These are phyloP conservation scores for Fusarium newnesense DNA, from an alignment of 2,329 filamentous ascomycete species.

Conservation along the genomic window DNA sequence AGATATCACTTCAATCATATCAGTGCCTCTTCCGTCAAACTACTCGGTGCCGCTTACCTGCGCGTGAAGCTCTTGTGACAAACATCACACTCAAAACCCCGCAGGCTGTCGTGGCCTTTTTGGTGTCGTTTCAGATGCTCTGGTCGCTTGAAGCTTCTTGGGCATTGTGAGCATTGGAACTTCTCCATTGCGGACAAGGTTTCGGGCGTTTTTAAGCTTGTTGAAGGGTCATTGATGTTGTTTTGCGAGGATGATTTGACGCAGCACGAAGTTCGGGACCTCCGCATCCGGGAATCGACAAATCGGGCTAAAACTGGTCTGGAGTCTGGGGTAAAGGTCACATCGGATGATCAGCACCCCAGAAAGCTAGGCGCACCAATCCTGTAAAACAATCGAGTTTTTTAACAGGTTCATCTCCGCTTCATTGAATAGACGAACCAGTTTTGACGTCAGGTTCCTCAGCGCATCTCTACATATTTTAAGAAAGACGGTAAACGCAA, in stretches of 20 bases:
- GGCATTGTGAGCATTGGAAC: slow-evolving; percentile 25
- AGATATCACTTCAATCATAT: background rate
- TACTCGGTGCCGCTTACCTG: slow-evolving; percentile 6
- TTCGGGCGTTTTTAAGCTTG: background rate
- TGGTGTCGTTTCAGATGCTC: slow-evolving; percentile 39
- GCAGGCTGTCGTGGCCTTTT: slow-evolving; percentile 14
- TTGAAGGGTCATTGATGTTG: background rate
- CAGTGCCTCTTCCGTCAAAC: rapidly evolving
- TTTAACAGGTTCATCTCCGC: background rate
- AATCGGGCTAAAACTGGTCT: background rate
- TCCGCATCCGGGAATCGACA: background rate
- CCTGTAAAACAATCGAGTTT: rapidly evolving
- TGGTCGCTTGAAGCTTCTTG: slow-evolving; percentile 29
- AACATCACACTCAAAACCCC: slow-evolving; percentile 22
- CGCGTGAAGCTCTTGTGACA: slow-evolving; percentile 34
- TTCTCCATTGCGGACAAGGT: background rate
- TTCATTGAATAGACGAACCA: background rate
- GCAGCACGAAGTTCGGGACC: background rate
- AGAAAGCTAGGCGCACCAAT: background rate
- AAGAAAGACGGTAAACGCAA: rapidly evolving
- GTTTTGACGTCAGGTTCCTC: no score
- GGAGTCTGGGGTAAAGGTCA: background rate
- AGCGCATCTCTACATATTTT: rapidly evolving
- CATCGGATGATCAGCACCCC: background rate
- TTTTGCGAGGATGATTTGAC: background rate